Evolutionary conservation across 345 rosid genomes (phyloP).

Genomic region (Gossypium stocksii): DNA sequence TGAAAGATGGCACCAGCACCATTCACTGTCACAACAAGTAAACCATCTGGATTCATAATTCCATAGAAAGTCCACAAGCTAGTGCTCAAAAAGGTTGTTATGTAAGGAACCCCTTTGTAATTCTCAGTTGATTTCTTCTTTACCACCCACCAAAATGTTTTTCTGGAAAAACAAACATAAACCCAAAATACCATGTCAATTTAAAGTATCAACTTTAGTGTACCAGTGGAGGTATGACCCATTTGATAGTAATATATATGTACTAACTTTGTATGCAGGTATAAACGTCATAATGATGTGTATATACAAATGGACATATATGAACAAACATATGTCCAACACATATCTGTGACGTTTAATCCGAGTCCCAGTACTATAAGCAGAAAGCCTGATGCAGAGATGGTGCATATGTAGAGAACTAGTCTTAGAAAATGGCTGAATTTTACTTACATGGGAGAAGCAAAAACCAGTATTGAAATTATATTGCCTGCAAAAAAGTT

Average conservation of each 20-base stretch:
- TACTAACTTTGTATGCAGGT: background rate
- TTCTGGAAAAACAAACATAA: constrained; percentile 22
- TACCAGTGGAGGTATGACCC: background rate
- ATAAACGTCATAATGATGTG: no score
- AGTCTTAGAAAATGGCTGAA: background rate
- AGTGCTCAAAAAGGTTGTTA: constrained; percentile 53
- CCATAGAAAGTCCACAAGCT: constrained; percentile 66
- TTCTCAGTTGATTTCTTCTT: constrained; percentile 53
- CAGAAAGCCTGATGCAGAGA: no score
- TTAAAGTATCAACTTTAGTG: no score
- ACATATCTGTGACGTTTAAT: no score
- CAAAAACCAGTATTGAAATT: constrained; percentile 46
- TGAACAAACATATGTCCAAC: no score
- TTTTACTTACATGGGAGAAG: constrained; percentile 57
- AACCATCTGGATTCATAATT: constrained; percentile 44
- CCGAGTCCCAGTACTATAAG: no score
- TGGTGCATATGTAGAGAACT: background rate
- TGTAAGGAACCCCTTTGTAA: constrained; percentile 51
- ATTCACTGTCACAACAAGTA: constrained; percentile 47
- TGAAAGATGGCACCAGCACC: constrained; percentile 46
- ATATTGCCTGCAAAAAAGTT: constrained; percentile 39
- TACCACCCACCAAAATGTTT: constrained; percentile 38
- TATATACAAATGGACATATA: no score
- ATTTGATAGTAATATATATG: background rate
- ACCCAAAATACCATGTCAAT: background rate